These are phyloP conservation scores for Pichia heedii DNA, from an alignment of 805 yeast species.

Conservation along the genomic window DNA sequence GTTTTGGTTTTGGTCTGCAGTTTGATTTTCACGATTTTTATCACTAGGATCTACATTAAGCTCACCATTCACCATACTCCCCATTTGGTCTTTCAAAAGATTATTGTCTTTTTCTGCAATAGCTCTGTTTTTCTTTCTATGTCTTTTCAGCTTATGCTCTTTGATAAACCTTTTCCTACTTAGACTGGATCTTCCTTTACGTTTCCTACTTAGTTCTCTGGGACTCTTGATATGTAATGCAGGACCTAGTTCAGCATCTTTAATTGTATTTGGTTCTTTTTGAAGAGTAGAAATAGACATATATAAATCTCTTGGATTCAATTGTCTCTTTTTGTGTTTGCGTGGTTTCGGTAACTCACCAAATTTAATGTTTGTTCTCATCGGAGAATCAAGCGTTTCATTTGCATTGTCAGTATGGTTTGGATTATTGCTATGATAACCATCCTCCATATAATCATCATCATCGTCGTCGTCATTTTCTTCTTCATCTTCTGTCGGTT, in stretches of 20 bases:
- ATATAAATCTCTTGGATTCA: slow-evolving; percentile 77
- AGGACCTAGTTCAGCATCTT: background rate
- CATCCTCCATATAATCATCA: background rate
- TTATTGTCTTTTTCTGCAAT: background rate
- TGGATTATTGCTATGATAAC: too few relatives aligned
- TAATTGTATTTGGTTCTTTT: slow-evolving; percentile 16
- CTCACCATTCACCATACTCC: background rate
- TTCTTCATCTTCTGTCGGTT: slow-evolving; percentile 31
- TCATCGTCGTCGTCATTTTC: background rate
- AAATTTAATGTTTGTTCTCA: slow-evolving; percentile 40
- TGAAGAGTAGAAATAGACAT: slow-evolving; percentile 78
- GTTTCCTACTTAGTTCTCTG: background rate
- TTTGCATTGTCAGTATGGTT: too few relatives aligned
- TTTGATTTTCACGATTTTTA: too few relatives aligned
- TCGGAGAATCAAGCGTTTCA: background rate
- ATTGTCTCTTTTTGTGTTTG: slow-evolving; percentile 32
- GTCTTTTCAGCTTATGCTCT: background rate
- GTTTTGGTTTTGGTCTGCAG: too few relatives aligned
- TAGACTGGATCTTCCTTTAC: background rate
- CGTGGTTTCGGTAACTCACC: slow-evolving; percentile 51
- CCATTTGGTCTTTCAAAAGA: background rate
- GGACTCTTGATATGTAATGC: background rate
- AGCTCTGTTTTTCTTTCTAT: background rate
- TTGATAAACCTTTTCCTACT: background rate
- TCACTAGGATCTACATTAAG: background rate